Evolutionary conservation across 805 yeast species (phyloP).

Genomic region (Candida montana): DNA sequence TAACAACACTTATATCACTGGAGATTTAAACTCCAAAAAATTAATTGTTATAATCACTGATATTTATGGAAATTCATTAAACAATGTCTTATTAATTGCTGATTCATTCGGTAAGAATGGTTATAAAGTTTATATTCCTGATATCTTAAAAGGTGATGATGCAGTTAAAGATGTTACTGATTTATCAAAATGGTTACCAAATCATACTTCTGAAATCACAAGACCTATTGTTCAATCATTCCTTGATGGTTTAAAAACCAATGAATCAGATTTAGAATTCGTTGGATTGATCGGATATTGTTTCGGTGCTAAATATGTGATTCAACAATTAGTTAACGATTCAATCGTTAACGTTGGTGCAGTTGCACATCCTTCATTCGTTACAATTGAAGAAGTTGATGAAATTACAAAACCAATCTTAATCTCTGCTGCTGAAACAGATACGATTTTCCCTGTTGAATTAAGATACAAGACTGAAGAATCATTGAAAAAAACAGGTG

Average conservation of each 20-base stretch:
- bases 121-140: conserved; percentile 71
- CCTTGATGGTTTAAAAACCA: conserved; percentile 38
- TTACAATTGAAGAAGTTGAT: conserved; percentile 57
- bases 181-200: conserved; percentile 43
- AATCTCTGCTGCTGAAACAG: conserved; percentile 73
- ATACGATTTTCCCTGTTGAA: conserved; percentile 56
- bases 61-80: conserved; percentile 54
- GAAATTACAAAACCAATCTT: conserved; percentile 47
- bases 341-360: conserved; percentile 54
- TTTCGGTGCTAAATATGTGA: conserved; percentile 71
- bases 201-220: conserved; percentile 47
- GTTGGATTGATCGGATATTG: conserved; percentile 72
- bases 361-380: conserved; percentile 79
- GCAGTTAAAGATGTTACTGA: conserved; percentile 29
- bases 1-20: conserved; percentile 42
- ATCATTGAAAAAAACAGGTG: conserved; percentile 46
- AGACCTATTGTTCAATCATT: conserved; percentile 44
- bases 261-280: conserved; percentile 37
- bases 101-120: conserved; percentile 59
- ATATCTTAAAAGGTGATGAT: conserved; percentile 51
- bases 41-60: conserved; percentile 66
- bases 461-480: conserved; percentile 58
- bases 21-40: conserved; percentile 34
- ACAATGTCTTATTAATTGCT: conserved; percentile 58
- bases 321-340: conserved; percentile 43